phyloP scores from a whole-genome alignment of 768 basidiomycete species.

The Hemileccinum impolitum region DNA sequence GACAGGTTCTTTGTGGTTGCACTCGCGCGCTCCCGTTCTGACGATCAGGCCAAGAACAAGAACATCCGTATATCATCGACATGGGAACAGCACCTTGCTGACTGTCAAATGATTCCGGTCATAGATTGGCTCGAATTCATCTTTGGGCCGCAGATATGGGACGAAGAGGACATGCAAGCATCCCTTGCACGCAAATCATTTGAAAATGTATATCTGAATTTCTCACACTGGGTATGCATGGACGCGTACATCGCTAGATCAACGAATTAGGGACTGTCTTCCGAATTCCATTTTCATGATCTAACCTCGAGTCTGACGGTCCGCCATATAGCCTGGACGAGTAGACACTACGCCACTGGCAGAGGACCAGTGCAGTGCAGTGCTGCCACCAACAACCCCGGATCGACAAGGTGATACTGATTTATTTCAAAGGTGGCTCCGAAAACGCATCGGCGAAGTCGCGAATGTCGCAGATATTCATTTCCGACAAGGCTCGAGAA shows the following conservation, averaged over 20 bases:
- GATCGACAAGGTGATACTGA: conserved; percentile 13
- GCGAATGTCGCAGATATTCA: conserved; percentile 13
- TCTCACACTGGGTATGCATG: conserved; percentile 13
- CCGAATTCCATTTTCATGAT: too few relatives aligned
- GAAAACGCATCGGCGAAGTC: not conserved
- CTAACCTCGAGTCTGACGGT: too few relatives aligned
- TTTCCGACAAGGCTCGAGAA: conserved; percentile 14
- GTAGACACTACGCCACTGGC: conserved; percentile 10
- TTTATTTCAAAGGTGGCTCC: conserved; percentile 1
- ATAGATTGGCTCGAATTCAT: conserved; percentile 3
- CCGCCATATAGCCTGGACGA: not conserved
- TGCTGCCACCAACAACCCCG: conserved; percentile 5
- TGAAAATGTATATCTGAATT: conserved; percentile 1
- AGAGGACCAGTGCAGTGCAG: conserved; percentile 11
- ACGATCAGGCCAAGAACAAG: not conserved
- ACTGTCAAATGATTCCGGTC: conserved; percentile 6
- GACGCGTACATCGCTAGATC: not conserved
- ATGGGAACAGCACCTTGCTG: not conserved
- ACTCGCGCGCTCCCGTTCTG: too few relatives aligned
- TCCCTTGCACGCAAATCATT: not conserved
- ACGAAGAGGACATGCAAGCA: too few relatives aligned
- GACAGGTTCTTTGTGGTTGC: too few relatives aligned
- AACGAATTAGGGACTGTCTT: too few relatives aligned
- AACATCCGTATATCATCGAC: not conserved
- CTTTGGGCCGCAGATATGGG: not conserved